Base-by-base conservation (phyloP, 2,329 filamentous ascomycete genomes). In the Fusarium papillatum region DNA sequence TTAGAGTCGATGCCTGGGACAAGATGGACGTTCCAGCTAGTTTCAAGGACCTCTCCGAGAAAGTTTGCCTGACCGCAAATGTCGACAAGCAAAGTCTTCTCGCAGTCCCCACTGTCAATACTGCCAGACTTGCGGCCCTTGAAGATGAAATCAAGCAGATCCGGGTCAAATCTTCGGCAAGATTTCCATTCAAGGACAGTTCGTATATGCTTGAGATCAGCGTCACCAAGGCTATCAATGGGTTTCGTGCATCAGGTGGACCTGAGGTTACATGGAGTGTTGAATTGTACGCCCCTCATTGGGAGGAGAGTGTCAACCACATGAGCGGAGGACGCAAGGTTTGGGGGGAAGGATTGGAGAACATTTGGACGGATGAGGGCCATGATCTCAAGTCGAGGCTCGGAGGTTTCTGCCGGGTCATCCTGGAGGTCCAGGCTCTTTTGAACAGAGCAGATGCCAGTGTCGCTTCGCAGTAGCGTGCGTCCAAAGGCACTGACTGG, bases 261-360 rank as follows among this genome's bases (percentile, higher is more conserved):
- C 75, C 82, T 13, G 72, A 81, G 13, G 67, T 75, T 11, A 81
- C 76, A 50, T 84, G 81, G 80, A 79, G 79, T 1, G 67, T 85
- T 24, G 81, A 83, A 39, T 62, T 85, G 19, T 82, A 81, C 70
- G 83, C 80, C 17, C 70, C 73, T 55, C 80, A 84, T 57, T 86
- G 84, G 84, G 83, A 84, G n/a, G 83, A 83, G 60, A 80, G 77
- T 43, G 76, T 84, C 39, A 84, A 84, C 59, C 72, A 80, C 53
- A 65, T 72, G 26, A 80, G 67, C 17, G 69, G 73, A 19, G 76
- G 73, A 17, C 78, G 77, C 16, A 83, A 80, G 61, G 79, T 83
- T 34, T 84, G 81, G 80, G 83, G 82, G 13, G 64, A 76, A 24
- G 74, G 70, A 19, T 73, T 84, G 46, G 73, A 72, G 34, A 70